Percentiles rank a stretch among this genome's conserved stretches.
These are phyloP conservation scores for Paraglomus occultum DNA, from an alignment of 192 early-diverging fungal species.

Conservation along the genomic window DNA sequence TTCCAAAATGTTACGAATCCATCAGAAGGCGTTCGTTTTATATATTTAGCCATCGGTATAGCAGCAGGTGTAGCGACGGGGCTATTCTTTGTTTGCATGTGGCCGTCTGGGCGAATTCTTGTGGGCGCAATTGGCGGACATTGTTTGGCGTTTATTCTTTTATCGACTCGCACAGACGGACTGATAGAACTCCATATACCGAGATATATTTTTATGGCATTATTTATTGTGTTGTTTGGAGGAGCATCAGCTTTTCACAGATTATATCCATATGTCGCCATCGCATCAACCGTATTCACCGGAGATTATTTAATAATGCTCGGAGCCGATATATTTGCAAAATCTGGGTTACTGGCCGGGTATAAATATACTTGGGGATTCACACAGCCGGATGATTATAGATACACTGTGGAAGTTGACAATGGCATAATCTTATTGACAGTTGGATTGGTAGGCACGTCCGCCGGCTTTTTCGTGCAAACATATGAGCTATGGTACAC, in stretches of 20 bases:
- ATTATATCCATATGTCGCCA: conserved; percentile 16
- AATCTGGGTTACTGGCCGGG: not conserved
- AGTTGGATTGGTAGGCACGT: not conserved
- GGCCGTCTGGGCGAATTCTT: conserved; percentile 20
- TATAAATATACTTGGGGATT: conserved; percentile 27
- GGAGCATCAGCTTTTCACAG: not conserved
- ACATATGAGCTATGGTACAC: not conserved
- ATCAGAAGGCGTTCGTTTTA: not conserved
- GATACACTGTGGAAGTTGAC: not conserved
- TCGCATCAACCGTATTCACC: conserved; percentile 13
- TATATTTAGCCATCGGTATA: conserved; percentile 20
- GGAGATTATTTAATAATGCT: conserved; percentile 16
- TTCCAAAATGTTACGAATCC: conserved; percentile 25
- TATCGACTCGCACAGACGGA: conserved; percentile 12
- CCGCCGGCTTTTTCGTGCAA: conserved; percentile 14
- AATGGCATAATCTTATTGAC: not conserved
- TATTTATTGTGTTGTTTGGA: not conserved
- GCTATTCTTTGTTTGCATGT: conserved; percentile 23
- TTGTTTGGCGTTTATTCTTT: not conserved
- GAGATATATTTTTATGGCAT: conserved; percentile 4
- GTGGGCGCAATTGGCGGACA: conserved; percentile 23
- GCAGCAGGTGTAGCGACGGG: not conserved
- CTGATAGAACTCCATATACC: conserved; percentile 15
- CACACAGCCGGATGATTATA: conserved; percentile 8
- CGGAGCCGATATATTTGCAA: conserved; percentile 14